Conservation (phyloP, 495 filamentous ascomycete genomes). For the Penicillium salamii region DNA sequence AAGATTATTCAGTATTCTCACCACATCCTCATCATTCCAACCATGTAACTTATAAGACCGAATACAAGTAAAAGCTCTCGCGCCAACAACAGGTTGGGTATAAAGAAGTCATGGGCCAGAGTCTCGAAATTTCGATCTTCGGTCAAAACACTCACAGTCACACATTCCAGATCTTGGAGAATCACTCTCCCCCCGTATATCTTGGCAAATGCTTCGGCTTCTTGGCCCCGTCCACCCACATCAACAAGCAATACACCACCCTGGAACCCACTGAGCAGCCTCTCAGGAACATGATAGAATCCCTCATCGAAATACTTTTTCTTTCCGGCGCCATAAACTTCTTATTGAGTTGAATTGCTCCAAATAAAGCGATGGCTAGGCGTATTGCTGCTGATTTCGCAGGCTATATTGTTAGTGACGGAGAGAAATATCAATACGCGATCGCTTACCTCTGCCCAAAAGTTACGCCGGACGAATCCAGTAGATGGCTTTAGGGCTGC, state of each 20-base stretch:
- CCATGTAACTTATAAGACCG: slow-evolving; percentile 56
- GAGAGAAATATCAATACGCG: background rate
- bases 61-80: slow-evolving; percentile 34
- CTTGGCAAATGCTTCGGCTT: slow-evolving; percentile 39
- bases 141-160: slow-evolving; percentile 35
- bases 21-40: slow-evolving; percentile 43
- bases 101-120: slow-evolving; percentile 50
- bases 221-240: slow-evolving; percentile 51
- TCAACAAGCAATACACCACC: slow-evolving; percentile 23
- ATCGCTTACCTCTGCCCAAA: slow-evolving; percentile 39
- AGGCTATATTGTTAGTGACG: slow-evolving; percentile 18
- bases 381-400: slow-evolving; percentile 36
- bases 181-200: slow-evolving; percentile 39
- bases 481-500: slow-evolving; percentile 32
- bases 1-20: slow-evolving; percentile 43
- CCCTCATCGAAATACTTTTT: slow-evolving; percentile 43
- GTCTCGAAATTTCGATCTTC: slow-evolving; percentile 7
- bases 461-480: slow-evolving; percentile 36
- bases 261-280: slow-evolving; percentile 41
- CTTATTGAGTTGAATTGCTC: slow-evolving; percentile 33
- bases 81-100: slow-evolving; percentile 46
- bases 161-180: slow-evolving; percentile 45
- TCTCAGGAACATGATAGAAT: slow-evolving; percentile 47
- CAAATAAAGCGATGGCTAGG: slow-evolving; percentile 21
- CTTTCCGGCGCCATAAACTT: slow-evolving; percentile 43